A percentile compares a stretch with the other conserved stretches of the same genome.
These are phyloP conservation scores for Colletotrichum sp. DNA, from an alignment of 2,329 filamentous ascomycete genomes.

Conservation along the genomic window DNA sequence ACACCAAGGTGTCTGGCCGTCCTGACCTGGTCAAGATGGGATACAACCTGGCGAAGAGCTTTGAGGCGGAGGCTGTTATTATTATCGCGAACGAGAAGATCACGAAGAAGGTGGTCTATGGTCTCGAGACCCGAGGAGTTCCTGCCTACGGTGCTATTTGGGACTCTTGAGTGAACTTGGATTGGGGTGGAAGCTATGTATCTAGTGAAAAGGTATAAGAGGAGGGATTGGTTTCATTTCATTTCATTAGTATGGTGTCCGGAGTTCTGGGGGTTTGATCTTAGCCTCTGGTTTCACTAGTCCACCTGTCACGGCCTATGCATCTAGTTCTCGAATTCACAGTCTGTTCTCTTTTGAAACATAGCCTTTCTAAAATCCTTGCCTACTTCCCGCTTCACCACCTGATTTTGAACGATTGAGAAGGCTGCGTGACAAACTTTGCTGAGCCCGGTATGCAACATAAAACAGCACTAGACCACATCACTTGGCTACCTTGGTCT, in stretches of 20 bases:
- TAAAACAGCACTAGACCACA: not conserved
- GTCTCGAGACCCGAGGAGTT: constrained; percentile 68
- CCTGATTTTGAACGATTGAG: not conserved
- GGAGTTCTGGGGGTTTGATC: not conserved
- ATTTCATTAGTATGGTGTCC: not conserved
- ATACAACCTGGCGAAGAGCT: constrained; percentile 60
- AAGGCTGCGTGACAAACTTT: not conserved
- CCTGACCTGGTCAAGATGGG: constrained; percentile 58
- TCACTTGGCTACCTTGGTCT: not conserved
- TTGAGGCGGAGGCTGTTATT: constrained; percentile 71
- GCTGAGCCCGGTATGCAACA: not conserved
- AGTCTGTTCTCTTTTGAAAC: not conserved
- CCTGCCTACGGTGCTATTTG: constrained; percentile 77
- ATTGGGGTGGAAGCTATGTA: not conserved
- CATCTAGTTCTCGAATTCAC: not conserved
- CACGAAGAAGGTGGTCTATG: constrained; percentile 72
- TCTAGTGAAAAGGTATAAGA: not conserved
- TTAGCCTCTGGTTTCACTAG: not conserved
- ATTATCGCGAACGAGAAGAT: constrained; percentile 74
- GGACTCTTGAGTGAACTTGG: constrained; percentile 48
- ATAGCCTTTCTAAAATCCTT: not conserved
- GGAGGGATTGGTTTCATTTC: not conserved
- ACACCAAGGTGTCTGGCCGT: constrained; percentile 65
- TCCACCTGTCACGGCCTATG: not conserved
- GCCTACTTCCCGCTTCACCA: fast-evolving